These are phyloP conservation scores for Linderniella brevidens DNA, from an alignment of 257 asterid species.

Conservation along the genomic window DNA sequence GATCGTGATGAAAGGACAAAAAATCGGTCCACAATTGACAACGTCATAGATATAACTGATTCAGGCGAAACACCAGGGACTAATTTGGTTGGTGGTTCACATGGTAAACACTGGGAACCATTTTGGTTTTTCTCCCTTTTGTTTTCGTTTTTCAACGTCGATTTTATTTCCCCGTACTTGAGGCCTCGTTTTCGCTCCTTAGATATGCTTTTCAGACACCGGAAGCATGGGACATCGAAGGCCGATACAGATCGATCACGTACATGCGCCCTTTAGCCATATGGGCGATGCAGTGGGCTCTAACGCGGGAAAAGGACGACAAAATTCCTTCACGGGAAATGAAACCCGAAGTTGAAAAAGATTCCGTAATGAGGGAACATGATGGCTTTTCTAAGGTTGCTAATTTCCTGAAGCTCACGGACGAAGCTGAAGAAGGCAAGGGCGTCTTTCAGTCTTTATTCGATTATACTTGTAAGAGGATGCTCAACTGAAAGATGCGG, in stretches of 20 bases:
- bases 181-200: too few species aligned
- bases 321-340: slow-evolving; percentile 21
- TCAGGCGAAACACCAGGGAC: too few species aligned
- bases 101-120: too few species aligned
- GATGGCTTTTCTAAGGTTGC: slow-evolving; percentile 66
- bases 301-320: slow-evolving; percentile 20
- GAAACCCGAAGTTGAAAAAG: slow-evolving; percentile 36
- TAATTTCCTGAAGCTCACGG: slow-evolving; percentile 47
- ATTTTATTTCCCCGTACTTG: too few species aligned
- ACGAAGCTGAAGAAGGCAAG: slow-evolving; percentile 54
- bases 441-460: slow-evolving; percentile 55
- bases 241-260: slow-evolving; percentile 53
- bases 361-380: slow-evolving; percentile 47
- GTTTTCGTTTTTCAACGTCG: too few species aligned
- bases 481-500: slow-evolving; percentile 23
- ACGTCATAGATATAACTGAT: too few species aligned
- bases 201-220: slow-evolving; percentile 93
- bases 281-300: slow-evolving; percentile 99
- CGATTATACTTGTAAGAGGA: slow-evolving; percentile 67
- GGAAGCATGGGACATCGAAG: slow-evolving; percentile 68
- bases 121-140: too few species aligned
- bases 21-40: too few species aligned
- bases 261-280: slow-evolving; percentile 96
- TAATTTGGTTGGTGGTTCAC: too few species aligned
- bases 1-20: too few species aligned